Conservation (phyloP, 75 land plant genomes). For the Cunninghamia lanceolata region DNA sequence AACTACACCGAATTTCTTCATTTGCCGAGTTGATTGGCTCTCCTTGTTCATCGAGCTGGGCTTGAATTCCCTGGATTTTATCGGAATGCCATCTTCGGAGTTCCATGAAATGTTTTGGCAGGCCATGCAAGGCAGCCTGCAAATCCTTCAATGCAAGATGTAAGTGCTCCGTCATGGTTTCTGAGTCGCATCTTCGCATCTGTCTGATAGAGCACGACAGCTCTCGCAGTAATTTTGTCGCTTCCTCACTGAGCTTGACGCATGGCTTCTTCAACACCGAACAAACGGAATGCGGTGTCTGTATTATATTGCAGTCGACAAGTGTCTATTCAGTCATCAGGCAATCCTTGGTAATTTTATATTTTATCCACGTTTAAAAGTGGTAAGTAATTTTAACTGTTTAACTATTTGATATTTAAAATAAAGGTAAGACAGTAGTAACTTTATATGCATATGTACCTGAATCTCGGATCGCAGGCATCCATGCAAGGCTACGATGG, state of each 20-base stretch:
- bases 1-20: neutral
- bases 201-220: constrained; percentile 47
- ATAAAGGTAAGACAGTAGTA: too few species aligned
- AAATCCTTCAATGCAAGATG: constrained; percentile 52
- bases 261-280: constrained; percentile 54
- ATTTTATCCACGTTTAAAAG: too few species aligned
- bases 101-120: constrained; percentile 55
- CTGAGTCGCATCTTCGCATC: constrained; percentile 34
- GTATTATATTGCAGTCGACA: neutral
- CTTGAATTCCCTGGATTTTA: neutral
- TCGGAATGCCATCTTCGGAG: neutral
- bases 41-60: neutral
- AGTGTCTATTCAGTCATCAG: neutral
- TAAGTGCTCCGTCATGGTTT: constrained; percentile 45
- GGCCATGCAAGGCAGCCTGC: constrained; percentile 43
- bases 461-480: constrained; percentile 73
- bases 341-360: neutral
- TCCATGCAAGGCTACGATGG: constrained; percentile 68
- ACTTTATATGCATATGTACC: constrained; percentile 22
- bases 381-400: too few species aligned
- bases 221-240: constrained; percentile 39
- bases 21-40: neutral
- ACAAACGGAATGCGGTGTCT: constrained; percentile 48
- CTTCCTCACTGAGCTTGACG: constrained; percentile 38
- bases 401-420: too few species aligned